These are phyloP conservation scores for Wickerhamiella hasegawae DNA, from an alignment of 805 yeast species.

Conservation along the genomic window DNA sequence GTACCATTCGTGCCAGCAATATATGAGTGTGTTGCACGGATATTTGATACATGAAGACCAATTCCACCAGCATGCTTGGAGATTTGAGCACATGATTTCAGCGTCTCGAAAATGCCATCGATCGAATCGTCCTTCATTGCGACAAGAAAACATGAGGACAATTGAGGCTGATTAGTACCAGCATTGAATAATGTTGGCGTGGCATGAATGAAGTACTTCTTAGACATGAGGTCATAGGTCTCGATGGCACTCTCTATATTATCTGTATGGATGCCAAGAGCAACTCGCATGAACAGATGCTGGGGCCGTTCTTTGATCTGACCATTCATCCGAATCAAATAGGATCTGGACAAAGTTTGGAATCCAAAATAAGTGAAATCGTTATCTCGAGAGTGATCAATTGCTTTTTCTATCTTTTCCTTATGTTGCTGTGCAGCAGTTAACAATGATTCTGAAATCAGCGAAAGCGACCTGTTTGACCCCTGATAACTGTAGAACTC, in stretches of 20 bases:
- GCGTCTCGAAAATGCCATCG: constrained; percentile 80
- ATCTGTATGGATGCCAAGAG: constrained; percentile 68
- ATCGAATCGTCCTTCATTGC: constrained; percentile 87
- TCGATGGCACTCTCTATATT: constrained; percentile 48
- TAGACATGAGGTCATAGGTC: constrained; percentile 73
- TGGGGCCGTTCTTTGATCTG: constrained; percentile 73
- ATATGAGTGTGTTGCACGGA: constrained; percentile 66
- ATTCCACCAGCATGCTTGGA: constrained; percentile 91
- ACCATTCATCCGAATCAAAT: constrained; percentile 40
- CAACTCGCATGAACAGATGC: constrained; percentile 70
- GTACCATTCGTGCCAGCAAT: constrained; percentile 78
- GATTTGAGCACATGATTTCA: constrained; percentile 71
- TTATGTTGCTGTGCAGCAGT: constrained; percentile 37
- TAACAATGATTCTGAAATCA: constrained; percentile 14
- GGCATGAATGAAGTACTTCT: constrained; percentile 73
- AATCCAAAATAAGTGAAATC: constrained; percentile 70
- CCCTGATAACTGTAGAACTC: neutral
- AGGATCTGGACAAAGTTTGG: constrained; percentile 69
- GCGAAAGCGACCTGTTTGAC: constrained; percentile 12
- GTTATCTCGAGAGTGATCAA: constrained; percentile 55
- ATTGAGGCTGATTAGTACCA: constrained; percentile 62
- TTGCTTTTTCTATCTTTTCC: constrained; percentile 46
- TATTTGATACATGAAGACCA: constrained; percentile 75
- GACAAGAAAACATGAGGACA: constrained; percentile 79
- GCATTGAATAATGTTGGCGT: constrained; percentile 89